Evolutionary conservation across 352 stramenopile genomes (phyloP).

Genomic region (Pythium sukuiense): DNA sequence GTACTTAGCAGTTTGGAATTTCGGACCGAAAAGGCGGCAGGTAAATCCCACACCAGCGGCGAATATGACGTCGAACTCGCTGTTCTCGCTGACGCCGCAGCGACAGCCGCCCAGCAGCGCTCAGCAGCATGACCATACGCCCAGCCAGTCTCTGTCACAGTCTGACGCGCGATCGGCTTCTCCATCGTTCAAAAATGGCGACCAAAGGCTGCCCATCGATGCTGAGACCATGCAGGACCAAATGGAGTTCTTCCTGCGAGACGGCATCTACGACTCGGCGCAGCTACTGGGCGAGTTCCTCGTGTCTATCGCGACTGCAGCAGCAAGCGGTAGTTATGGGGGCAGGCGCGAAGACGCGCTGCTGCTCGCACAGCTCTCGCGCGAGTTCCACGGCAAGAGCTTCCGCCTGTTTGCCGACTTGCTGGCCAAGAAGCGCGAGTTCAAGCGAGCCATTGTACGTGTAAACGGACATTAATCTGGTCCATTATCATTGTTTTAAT

Average conservation of each 20-base stretch:
- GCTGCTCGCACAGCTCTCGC: slow-evolving; percentile 15
- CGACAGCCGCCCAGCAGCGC: slow-evolving; percentile 2
- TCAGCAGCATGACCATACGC: slow-evolving; percentile 16
- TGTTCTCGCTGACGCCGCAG: slow-evolving; percentile 26
- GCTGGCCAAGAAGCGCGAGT: slow-evolving; percentile 64
- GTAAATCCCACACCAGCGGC: not conserved
- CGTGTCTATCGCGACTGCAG: slow-evolving; percentile 42
- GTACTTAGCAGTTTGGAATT: not conserved
- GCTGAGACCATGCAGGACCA: slow-evolving; percentile 61
- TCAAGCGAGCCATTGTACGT: slow-evolving; percentile 72
- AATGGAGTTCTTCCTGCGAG: slow-evolving; percentile 49
- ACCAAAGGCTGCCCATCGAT: slow-evolving; percentile 25
- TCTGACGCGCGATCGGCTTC: slow-evolving; percentile 5
- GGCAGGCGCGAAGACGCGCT: not conserved
- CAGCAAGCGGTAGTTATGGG: not conserved
- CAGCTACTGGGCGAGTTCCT: slow-evolving; percentile 68
- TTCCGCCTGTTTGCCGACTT: slow-evolving; percentile 66
- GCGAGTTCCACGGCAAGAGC: slow-evolving; percentile 58
- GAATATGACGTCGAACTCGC: slow-evolving; percentile 26
- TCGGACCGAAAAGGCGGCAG: slow-evolving; percentile 1
- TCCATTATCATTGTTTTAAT: too few relatives aligned
- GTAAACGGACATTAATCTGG: too few relatives aligned
- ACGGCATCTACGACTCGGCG: slow-evolving; percentile 53
- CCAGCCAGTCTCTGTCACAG: slow-evolving; percentile 10
- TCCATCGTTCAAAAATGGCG: not conserved